phyloP scores from a whole-genome alignment of 2,329 filamentous ascomycete genomes.

The Penicillium psychrosexuale region DNA sequence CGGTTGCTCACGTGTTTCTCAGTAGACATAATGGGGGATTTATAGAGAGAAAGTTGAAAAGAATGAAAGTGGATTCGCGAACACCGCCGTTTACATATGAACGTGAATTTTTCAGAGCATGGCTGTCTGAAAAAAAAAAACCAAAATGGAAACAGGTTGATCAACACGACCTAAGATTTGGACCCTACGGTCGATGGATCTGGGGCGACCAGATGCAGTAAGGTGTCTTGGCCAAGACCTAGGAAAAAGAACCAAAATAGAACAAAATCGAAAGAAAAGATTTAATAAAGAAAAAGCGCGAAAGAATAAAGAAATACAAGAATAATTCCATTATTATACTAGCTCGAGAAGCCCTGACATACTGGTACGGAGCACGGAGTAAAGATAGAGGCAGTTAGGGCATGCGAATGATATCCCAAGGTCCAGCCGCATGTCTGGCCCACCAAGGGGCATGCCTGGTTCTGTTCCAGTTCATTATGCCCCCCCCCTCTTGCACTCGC shows the following conservation, averaged over 20 bases:
- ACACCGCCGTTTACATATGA: constrained; percentile 9
- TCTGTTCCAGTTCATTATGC: constrained; percentile 10
- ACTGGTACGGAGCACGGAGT: constrained; percentile 8
- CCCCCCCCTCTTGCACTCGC: constrained; percentile 5
- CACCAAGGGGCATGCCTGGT: constrained; percentile 19
- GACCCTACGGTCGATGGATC: constrained; percentile 10
- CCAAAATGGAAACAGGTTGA: not conserved
- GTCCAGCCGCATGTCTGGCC: constrained; percentile 19
- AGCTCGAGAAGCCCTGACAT: constrained; percentile 8
- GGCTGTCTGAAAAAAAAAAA: not conserved
- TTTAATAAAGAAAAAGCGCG: not conserved
- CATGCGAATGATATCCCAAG: constrained; percentile 9
- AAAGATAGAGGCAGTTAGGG: constrained; percentile 8
- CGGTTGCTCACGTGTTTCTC: constrained; percentile 35
- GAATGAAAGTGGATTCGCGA: constrained; percentile 11
- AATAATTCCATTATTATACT: constrained; percentile 8
- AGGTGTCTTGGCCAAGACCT: constrained; percentile 14
- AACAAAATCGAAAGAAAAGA: not conserved
- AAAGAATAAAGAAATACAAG: not conserved
- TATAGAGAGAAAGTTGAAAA: constrained; percentile 8
- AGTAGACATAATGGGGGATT: constrained; percentile 13
- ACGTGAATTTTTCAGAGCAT: not conserved
- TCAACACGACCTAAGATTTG: constrained; percentile 2
- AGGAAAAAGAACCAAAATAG: not conserved
- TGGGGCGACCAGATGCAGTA: constrained; percentile 19